These are phyloP conservation scores for Aspergillus terreus DNA, from an alignment of 2,329 filamentous ascomycete species.

Conservation along the genomic window DNA sequence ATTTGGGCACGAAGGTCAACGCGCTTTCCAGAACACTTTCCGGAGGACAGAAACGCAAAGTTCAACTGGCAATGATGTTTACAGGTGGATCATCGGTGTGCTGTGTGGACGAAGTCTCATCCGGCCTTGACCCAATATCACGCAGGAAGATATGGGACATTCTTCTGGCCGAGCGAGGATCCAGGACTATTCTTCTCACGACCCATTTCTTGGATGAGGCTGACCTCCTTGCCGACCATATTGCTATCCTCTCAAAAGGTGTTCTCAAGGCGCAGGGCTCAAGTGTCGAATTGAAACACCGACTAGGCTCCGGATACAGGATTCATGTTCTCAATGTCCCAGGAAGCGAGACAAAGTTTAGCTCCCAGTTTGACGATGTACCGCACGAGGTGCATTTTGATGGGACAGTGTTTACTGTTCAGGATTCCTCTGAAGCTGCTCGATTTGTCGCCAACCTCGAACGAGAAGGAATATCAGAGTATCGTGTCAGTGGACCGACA, in stretches of 20 bases:
- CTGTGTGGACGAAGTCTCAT: slow-evolving; percentile 87
- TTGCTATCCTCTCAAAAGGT: slow-evolving; percentile 82
- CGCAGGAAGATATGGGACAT: slow-evolving; percentile 94
- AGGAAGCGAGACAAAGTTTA: slow-evolving; percentile 43
- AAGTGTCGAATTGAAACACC: slow-evolving; percentile 79
- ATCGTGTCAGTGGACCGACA: slow-evolving; percentile 81
- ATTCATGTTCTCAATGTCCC: slow-evolving; percentile 67
- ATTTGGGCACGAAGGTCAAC: slow-evolving; percentile 69
- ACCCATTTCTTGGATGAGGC: slow-evolving; percentile 95
- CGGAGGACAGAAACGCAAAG: slow-evolving; percentile 86
- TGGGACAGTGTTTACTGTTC: slow-evolving; percentile 67
- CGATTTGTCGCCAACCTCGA: slow-evolving; percentile 69
- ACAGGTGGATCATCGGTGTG: slow-evolving; percentile 84
- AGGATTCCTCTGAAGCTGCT: slow-evolving; percentile 67
- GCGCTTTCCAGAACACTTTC: slow-evolving; percentile 75
- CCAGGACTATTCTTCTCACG: slow-evolving; percentile 78
- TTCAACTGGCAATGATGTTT: slow-evolving; percentile 93
- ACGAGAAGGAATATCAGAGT: slow-evolving; percentile 64
- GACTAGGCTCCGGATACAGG: slow-evolving; percentile 77
- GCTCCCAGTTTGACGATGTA: slow-evolving; percentile 52
- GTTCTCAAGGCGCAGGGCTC: slow-evolving; percentile 77
- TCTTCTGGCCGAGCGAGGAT: slow-evolving; percentile 75
- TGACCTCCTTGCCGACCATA: slow-evolving; percentile 82
- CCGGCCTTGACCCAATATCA: slow-evolving; percentile 80
- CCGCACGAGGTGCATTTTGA: slow-evolving; percentile 62